Evolutionary conservation across 163 green algal species (phyloP).

Genomic region (Chloroidium sp.): DNA sequence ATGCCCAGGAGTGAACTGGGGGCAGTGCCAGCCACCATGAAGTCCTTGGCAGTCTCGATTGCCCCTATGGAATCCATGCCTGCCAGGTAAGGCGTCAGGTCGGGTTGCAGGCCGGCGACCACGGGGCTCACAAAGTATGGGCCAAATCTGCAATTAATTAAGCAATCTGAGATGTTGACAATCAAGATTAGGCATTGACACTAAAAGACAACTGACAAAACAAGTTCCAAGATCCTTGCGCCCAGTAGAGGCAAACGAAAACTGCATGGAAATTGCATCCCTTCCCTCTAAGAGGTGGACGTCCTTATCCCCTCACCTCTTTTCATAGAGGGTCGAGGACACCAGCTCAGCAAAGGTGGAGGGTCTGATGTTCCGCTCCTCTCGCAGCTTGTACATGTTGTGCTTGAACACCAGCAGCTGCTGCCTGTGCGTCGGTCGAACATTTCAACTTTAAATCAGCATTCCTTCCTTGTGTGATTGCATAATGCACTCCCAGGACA

Average conservation of each 20-base stretch:
- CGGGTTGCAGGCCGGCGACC: constrained; percentile 83
- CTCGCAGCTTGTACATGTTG: constrained; percentile 95
- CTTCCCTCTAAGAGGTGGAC: too few relatives aligned
- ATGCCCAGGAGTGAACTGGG: constrained; percentile 90
- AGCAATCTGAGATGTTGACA: not conserved
- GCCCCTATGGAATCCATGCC: constrained; percentile 91
- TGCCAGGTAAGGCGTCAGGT: constrained; percentile 84
- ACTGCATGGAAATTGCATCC: too few relatives aligned
- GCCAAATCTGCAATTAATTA: constrained; percentile 64
- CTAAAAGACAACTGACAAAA: too few relatives aligned
- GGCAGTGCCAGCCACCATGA: constrained; percentile 81
- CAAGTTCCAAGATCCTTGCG: too few relatives aligned
- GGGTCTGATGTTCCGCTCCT: constrained; percentile 94
- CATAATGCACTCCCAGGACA: not conserved
- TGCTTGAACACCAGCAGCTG: constrained; percentile 86
- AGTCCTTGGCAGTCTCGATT: constrained; percentile 80
- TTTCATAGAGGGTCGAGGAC: constrained; percentile 90
- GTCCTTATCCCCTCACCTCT: constrained; percentile 30
- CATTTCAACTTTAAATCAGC: not conserved
- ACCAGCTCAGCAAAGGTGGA: constrained; percentile 87
- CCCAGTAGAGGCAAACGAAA: too few relatives aligned
- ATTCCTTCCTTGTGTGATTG: not conserved
- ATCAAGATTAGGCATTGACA: not conserved
- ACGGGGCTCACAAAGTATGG: constrained; percentile 94
- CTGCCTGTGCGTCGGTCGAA: constrained; percentile 12